Evolutionary conservation across 257 asterid species (phyloP).

Genomic region (Linderniella brevidens): DNA sequence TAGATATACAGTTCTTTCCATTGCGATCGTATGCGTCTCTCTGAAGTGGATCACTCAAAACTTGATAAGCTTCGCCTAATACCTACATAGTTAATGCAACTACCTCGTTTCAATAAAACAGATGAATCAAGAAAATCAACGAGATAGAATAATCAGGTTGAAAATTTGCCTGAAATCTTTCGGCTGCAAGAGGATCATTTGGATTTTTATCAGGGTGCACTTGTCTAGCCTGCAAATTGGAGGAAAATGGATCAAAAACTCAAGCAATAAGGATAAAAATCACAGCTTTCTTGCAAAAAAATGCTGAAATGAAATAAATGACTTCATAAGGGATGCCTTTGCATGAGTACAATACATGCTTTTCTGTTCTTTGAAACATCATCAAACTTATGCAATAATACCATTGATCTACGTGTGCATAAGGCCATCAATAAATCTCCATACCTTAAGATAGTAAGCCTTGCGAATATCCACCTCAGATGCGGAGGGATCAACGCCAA

Average conservation of each 20-base stretch:
- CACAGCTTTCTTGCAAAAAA: too few species aligned
- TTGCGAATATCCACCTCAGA: slow-evolving; percentile 71
- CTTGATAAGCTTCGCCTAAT: slow-evolving; percentile 88
- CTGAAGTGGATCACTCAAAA: slow-evolving; percentile 69
- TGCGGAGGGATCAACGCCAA: slow-evolving; percentile 54
- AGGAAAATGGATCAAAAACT: not conserved
- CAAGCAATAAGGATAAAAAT: too few species aligned
- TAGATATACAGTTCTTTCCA: slow-evolving; percentile 65
- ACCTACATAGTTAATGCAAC: slow-evolving; percentile 16
- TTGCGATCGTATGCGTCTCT: slow-evolving; percentile 61
- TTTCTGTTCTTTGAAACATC: too few species aligned
- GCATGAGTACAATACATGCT: too few species aligned
- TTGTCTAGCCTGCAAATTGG: slow-evolving; percentile 56
- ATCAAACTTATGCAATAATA: not conserved
- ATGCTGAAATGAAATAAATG: too few species aligned
- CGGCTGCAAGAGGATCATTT: slow-evolving; percentile 76
- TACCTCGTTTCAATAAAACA: too few species aligned
- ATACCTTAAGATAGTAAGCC: slow-evolving; percentile 84
- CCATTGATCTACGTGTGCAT: not conserved
- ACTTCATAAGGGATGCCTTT: too few species aligned
- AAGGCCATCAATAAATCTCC: not conserved
- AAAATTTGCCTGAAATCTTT: slow-evolving; percentile 64
- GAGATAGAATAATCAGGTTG: not conserved
- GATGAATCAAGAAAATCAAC: not conserved
- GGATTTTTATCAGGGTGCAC: slow-evolving; percentile 92